These are phyloP conservation scores for Rutidosis leptorrhynchoides DNA, from an alignment of 129 eudicot species.

Conservation along the genomic window DNA sequence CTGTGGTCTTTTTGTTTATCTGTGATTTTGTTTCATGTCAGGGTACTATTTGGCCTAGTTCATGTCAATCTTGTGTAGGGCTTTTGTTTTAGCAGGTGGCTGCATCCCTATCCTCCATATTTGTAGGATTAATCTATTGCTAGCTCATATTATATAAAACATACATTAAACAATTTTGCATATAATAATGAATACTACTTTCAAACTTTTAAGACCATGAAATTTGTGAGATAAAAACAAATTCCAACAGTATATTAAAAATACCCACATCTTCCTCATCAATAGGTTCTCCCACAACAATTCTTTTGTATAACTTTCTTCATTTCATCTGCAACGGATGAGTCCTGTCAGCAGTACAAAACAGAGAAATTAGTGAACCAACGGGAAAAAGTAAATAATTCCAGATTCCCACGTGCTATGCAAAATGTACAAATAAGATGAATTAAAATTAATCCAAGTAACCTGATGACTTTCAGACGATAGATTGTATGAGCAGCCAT, in stretches of 20 bases:
- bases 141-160: background rate
- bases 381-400: background rate
- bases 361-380: background rate
- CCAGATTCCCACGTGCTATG: background rate
- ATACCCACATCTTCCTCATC: conserved; percentile 75
- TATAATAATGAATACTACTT: background rate
- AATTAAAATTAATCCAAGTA: background rate
- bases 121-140: too few species aligned
- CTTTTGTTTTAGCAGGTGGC: too few species aligned
- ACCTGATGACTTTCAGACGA: conserved; percentile 81
- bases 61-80: too few species aligned
- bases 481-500: conserved; percentile 93
- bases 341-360: conserved; percentile 37
- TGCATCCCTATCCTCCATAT: too few species aligned
- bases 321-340: conserved; percentile 94
- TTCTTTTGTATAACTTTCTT: conserved; percentile 73
- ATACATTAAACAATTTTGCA: background rate
- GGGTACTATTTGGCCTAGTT: too few species aligned
- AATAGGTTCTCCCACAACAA: conserved; percentile 70
- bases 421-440: conserved; percentile 11
- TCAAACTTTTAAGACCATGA: background rate
- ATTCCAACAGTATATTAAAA: conserved; percentile 1
- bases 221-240: background rate
- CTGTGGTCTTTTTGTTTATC: too few species aligned
- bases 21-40: too few species aligned